Percentiles rank a stretch among this genome's conserved stretches.
Conservation (phyloP, 129 eudicot species). For the Oenanthe sinensis region DNA sequence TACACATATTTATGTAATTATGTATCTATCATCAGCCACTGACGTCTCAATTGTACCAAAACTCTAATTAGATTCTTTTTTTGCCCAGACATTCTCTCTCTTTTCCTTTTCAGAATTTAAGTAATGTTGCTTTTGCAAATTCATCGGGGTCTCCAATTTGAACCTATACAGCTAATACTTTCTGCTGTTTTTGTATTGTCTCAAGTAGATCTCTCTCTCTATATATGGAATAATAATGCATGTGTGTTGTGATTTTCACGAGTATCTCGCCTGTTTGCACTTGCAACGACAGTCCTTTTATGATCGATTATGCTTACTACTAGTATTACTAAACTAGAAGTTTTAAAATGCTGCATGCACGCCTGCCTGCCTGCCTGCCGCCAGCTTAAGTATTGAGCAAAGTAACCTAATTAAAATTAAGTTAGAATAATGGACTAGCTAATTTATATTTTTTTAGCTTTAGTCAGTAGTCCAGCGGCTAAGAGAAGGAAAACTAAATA, state of each 20-base stretch:
- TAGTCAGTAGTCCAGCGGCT: no score
- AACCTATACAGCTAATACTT: neutral
- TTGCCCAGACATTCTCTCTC: neutral
- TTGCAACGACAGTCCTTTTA: neutral
- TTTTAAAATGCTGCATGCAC: neutral
- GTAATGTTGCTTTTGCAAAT: neutral
- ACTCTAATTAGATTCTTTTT: neutral
- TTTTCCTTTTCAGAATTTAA: neutral
- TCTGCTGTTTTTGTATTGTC: neutral
- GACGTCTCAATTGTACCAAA: neutral
- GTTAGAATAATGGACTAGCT: neutral
- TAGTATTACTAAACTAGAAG: neutral
- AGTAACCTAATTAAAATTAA: neutral
- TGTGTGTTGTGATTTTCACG: neutral
- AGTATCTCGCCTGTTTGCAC: neutral
- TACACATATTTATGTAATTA: neutral
- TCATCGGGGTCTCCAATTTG: neutral
- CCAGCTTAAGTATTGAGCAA: neutral
- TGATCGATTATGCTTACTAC: neutral
- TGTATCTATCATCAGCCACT: neutral
- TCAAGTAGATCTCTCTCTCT: neutral
- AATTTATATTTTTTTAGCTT: no score
- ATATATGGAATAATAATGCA: slow-evolving; percentile 1
- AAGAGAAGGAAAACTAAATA: no score
- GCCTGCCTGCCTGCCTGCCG: slow-evolving; percentile 4